Percentiles rank a stretch among this genome's conserved stretches.
phyloP scores from a whole-genome alignment of 169 alveolate species.

The Plasmodium ovale region DNA sequence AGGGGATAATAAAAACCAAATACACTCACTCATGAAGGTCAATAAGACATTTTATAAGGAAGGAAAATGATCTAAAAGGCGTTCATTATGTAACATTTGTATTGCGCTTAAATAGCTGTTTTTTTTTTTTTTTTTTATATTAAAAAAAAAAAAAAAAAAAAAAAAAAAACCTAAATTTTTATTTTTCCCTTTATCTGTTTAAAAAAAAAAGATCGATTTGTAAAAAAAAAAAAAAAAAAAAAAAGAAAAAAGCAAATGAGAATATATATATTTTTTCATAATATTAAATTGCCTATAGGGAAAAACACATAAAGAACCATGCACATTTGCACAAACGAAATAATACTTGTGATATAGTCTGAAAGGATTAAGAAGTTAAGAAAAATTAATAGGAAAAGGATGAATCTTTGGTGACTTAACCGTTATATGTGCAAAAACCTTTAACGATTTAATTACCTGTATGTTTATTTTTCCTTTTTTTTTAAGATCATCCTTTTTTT shows the following conservation, averaged over 20 bases:
- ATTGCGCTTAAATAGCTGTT: constrained; percentile 8
- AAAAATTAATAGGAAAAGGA: not conserved
- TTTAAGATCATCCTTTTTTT: too few species aligned
- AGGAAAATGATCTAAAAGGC: not conserved
- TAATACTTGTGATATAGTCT: constrained; percentile 23
- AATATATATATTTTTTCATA: not conserved
- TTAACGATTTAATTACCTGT: too few species aligned
- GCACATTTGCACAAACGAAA: constrained; percentile 25
- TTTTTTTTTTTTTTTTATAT: not conserved
- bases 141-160: too few species aligned
- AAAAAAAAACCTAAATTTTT: not conserved
- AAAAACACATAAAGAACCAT: constrained; percentile 1
- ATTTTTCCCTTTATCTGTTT: not conserved
- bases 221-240: too few species aligned
- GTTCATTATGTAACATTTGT: not conserved
- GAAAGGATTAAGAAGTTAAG: constrained; percentile 3
- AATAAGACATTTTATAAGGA: not conserved
- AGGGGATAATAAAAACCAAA: not conserved
- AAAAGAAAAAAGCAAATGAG: not conserved
- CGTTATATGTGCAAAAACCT: too few species aligned
- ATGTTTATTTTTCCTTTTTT: too few species aligned
- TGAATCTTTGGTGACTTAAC: not conserved
- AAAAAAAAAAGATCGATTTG: not conserved
- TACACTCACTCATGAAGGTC: not conserved
- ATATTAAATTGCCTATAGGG: not conserved